These are phyloP conservation scores for Epichloe sylvatica DNA, from an alignment of 2,329 filamentous ascomycete genomes.

Conservation along the genomic window DNA sequence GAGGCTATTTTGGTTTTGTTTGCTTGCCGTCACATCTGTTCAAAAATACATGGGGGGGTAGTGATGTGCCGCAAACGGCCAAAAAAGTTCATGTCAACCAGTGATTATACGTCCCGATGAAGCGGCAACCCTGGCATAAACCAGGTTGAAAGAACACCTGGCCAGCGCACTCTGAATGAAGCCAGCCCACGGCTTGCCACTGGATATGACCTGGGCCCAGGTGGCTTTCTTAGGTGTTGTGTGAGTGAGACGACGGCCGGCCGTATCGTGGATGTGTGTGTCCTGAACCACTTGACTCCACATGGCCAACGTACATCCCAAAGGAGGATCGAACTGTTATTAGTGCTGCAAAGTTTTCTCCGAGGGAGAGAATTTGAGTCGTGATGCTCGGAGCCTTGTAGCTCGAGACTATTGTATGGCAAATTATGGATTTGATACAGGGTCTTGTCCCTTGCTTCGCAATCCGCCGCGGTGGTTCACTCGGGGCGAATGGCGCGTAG, in stretches of 20 bases:
- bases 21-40: neutral
- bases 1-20: slow-evolving; percentile 4
- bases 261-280: neutral
- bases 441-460: neutral
- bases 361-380: slow-evolving; percentile 3
- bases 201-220: neutral
- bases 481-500: neutral
- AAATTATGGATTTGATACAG: neutral
- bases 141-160: neutral
- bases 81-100: neutral
- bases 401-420: neutral
- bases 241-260: neutral
- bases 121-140: slow-evolving; percentile 4
- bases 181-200: neutral
- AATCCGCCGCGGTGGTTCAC: neutral
- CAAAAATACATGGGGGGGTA: neutral
- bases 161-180: neutral
- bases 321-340: neutral
- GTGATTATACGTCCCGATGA: slow-evolving; percentile 4
- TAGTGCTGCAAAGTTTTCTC: neutral
- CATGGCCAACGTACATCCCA: neutral
- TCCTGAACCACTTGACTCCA: neutral
- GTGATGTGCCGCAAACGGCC: slow-evolving; percentile 3
- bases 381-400: neutral
- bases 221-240: neutral